phyloP scores from a whole-genome alignment of 495 filamentous ascomycete genomes.

The Hyaloscypha finlandica region DNA sequence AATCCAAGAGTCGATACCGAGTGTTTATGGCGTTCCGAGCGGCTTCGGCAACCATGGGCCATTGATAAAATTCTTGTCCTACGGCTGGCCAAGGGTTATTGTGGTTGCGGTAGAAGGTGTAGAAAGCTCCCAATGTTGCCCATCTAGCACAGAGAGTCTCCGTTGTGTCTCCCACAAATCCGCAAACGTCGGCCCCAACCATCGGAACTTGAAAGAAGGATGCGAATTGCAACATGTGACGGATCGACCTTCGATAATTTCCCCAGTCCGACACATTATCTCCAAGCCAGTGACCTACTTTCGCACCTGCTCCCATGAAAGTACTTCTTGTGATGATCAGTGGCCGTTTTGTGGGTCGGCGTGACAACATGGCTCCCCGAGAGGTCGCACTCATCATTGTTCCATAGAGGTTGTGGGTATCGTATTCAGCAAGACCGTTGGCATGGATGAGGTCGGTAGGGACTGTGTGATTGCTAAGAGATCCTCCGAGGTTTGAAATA shows the following conservation, averaged over 20 bases:
- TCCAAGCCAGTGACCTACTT: conserved; percentile 87
- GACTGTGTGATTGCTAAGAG: conserved; percentile 68
- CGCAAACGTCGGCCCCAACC: conserved; percentile 82
- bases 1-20: conserved; percentile 83
- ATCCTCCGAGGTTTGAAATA: conserved; percentile 46
- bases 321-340: conserved; percentile 82
- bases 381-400: conserved; percentile 63
- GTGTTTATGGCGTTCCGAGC: conserved; percentile 71
- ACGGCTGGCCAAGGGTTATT: conserved; percentile 48
- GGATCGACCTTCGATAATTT: conserved; percentile 64
- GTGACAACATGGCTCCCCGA: conserved; percentile 64
- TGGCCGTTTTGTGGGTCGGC: conserved; percentile 67
- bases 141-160: conserved; percentile 73
- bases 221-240: conserved; percentile 71
- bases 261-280: conserved; percentile 75
- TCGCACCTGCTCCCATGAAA: conserved; percentile 73
- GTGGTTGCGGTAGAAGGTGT: conserved; percentile 84
- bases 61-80: conserved; percentile 77
- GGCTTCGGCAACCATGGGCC: conserved; percentile 61
- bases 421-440: conserved; percentile 71
- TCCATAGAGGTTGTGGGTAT: conserved; percentile 29
- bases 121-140: conserved; percentile 48
- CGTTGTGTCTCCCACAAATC: conserved; percentile 68
- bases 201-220: conserved; percentile 82
- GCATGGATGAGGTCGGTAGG: conserved; percentile 72